Base-by-base conservation (phyloP, 2,329 filamentous ascomycete genomes). In the Sodiomyces alkalinus region DNA sequence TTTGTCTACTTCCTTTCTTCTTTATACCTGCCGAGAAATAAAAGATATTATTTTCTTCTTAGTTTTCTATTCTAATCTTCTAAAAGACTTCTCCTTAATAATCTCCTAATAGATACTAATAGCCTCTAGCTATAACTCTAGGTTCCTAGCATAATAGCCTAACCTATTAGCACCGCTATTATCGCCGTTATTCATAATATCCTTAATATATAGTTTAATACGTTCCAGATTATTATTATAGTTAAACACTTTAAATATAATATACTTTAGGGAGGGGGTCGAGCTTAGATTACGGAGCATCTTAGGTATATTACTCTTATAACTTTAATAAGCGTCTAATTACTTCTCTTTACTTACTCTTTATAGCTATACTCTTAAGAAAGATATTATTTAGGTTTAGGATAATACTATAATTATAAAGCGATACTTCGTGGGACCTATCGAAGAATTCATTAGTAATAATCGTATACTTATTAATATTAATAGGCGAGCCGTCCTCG, bases 371-470 rank as follows among this genome's bases (percentile, higher is more conserved):
- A 12, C 19, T n/a, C 26, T 27, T 6, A n/a, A 27, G 13, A 27
- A 20, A 11, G 26, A 27, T 27, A 19, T 27, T n/a, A 17, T 27
- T 11, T 27, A 19, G 26, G 26, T 20, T 9, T 19, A 27, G 12
- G 26, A 27, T 15, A 19, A 19, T 13, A 27, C 17, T 5, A 16
- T 12, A 8, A 10, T 12, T 13, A 15, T 15, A 9, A 12, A 27
- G 9, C 26, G 26, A 3, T 27, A 27, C 26, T 27, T 19, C 17
- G 18, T 27, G 10, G 26, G 26, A 3, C 26, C 26, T 20, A 17
- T 20, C 21, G 26, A 27, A 13, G 18, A 18, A 12, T 27, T 27
- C 18, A 20, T 27, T 7, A 8, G 5, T 15, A 19, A 19, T 9
- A 20, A 27, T 13, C 26, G 26, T 12, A 27, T 27, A 19, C 18